Percentiles rank a stretch among this genome's conserved stretches.
These are phyloP conservation scores for Xylaria sp. DNA, from an alignment of 2,329 filamentous ascomycete species.

Conservation along the genomic window DNA sequence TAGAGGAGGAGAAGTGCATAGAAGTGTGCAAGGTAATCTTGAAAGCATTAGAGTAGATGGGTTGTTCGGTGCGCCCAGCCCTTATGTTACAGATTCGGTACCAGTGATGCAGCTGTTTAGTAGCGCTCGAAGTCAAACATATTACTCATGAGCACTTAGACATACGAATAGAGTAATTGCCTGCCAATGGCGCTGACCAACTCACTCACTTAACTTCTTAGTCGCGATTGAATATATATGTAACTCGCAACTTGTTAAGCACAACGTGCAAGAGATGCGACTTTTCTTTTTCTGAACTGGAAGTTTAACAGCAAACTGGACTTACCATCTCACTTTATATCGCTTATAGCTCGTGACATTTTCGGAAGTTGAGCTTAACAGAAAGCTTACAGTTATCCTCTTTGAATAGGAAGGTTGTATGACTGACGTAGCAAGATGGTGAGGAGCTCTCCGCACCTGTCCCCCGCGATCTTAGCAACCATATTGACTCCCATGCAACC, in stretches of 20 bases:
- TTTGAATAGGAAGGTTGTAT: not conserved
- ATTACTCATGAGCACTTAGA: not conserved
- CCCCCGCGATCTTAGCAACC: conserved; percentile 20
- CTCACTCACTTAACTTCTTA: too few relatives aligned
- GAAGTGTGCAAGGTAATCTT: conserved; percentile 49
- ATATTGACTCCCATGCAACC: conserved; percentile 15
- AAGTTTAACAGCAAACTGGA: not conserved
- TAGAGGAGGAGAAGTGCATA: conserved; percentile 51
- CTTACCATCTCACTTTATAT: not conserved
- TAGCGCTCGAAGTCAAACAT: too few relatives aligned
- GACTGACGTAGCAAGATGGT: not conserved
- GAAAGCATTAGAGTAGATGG: conserved; percentile 41
- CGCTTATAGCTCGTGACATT: not conserved
- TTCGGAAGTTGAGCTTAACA: too few relatives aligned
- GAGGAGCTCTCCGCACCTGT: not conserved
- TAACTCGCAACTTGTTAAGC: too few relatives aligned
- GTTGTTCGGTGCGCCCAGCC: not conserved
- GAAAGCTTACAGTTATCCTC: not conserved
- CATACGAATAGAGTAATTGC: not conserved
- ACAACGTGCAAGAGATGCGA: too few relatives aligned
- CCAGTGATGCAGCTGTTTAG: not conserved
- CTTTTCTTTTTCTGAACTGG: not conserved
- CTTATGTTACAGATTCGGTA: not conserved
- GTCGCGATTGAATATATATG: too few relatives aligned
- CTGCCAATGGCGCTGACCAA: too few relatives aligned